phyloP scores from a whole-genome alignment of 768 basidiomycete genomes.

The Hygrocybe coccinea region DNA sequence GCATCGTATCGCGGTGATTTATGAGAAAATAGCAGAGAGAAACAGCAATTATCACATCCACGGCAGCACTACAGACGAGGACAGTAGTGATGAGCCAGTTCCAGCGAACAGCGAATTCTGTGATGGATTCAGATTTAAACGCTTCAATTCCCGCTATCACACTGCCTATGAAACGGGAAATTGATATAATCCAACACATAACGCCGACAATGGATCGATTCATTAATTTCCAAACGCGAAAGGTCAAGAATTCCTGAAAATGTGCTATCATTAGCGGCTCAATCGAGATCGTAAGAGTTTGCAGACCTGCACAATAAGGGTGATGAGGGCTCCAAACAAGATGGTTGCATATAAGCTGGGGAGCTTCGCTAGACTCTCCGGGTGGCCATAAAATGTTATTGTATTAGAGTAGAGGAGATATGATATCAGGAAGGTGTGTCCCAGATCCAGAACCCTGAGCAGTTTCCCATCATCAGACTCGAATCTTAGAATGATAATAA shows the following conservation, averaged over 20 bases:
- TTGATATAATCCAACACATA: neutral
- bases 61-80: constrained; percentile 3
- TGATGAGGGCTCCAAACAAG: neutral
- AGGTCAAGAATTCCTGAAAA: neutral
- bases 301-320: neutral
- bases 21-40: constrained; percentile 1
- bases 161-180: neutral
- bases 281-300: neutral
- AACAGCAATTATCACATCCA: constrained; percentile 6
- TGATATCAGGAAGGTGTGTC: neutral
- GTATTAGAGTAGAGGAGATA: neutral
- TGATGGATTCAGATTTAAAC: neutral
- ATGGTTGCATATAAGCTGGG: neutral
- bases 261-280: neutral
- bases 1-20: neutral
- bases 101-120: neutral
- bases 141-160: neutral
- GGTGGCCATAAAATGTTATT: neutral
- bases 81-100: neutral
- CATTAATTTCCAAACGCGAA: neutral
- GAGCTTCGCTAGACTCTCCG: neutral
- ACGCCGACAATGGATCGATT: neutral
- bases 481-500: neutral
- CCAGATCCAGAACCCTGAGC: neutral
- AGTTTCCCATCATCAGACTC: neutral